Percentiles rank a stretch among this genome's conserved stretches.
These are phyloP conservation scores for Lactuca sativa DNA, from an alignment of 129 eudicot genomes.

Conservation along the genomic window DNA sequence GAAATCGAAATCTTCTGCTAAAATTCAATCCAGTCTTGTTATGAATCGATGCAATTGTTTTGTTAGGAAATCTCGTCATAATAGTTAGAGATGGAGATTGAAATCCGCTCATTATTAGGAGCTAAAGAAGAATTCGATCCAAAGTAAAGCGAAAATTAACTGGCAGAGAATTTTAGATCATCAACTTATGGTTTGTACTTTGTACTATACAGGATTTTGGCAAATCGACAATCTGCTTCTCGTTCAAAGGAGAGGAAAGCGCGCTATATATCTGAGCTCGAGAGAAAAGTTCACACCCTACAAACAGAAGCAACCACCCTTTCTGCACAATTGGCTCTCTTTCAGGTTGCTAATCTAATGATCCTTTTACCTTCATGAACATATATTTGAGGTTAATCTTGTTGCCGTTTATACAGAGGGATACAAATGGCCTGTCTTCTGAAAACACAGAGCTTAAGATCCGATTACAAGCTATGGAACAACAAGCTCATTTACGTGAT, in stretches of 20 bases:
- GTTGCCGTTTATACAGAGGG: constrained; percentile 54
- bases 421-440: constrained; percentile 62
- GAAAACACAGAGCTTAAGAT: constrained; percentile 86
- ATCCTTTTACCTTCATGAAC: neutral
- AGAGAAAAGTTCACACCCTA: constrained; percentile 83
- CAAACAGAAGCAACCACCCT: constrained; percentile 95
- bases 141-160: too few species aligned
- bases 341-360: constrained; percentile 48
- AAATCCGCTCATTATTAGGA: too few species aligned
- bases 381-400: neutral
- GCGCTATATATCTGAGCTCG: constrained; percentile 78
- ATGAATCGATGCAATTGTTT: neutral
- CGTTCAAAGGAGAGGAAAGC: constrained; percentile 98
- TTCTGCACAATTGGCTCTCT: constrained; percentile 79
- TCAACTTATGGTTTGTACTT: constrained; percentile 15
- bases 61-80: neutral
- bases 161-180: constrained; percentile 1
- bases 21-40: neutral
- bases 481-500: constrained; percentile 87
- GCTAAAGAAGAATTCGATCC: too few species aligned
- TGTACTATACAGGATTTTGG: constrained; percentile 60
- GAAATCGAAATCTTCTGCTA: neutral
- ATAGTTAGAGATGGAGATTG: constrained; percentile 6
- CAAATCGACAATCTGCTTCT: constrained; percentile 95
- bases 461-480: constrained; percentile 83